These are phyloP conservation scores for Candida orba DNA, from an alignment of 805 yeast genomes.

Conservation along the genomic window DNA sequence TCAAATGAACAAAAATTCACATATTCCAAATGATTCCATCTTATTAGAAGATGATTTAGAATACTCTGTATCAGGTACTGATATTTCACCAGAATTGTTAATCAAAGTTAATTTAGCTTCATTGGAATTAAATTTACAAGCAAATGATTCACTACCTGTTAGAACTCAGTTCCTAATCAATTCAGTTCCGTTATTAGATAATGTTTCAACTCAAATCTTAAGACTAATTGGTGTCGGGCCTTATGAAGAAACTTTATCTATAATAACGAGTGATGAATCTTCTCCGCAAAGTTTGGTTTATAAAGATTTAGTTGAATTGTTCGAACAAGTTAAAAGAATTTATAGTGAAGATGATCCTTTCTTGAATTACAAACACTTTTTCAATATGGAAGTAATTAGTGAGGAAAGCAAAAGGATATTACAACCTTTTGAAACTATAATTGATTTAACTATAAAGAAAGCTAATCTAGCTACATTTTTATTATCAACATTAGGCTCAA, in stretches of 20 bases:
- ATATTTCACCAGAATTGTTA: constrained; percentile 17
- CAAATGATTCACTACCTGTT: constrained; percentile 42
- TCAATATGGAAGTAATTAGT: constrained; percentile 3
- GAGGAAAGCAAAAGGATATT: constrained; percentile 6
- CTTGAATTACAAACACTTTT: constrained; percentile 54
- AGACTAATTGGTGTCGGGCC: constrained; percentile 67
- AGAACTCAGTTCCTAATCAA: constrained; percentile 60
- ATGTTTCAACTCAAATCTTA: constrained; percentile 72
- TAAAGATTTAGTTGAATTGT: constrained; percentile 62
- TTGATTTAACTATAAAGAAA: constrained; percentile 53
- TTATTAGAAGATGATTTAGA: constrained; percentile 7
- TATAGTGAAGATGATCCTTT: constrained; percentile 68
- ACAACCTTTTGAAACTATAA: constrained; percentile 15
- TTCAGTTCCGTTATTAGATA: constrained; percentile 72
- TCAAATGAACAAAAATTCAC: not conserved
- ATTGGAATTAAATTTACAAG: constrained; percentile 49
- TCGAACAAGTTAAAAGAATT: constrained; percentile 67
- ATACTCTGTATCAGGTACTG: not conserved
- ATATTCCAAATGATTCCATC: constrained; percentile 19
- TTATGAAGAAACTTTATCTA: constrained; percentile 64
- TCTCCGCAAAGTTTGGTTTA: constrained; percentile 59
- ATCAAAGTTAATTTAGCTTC: constrained; percentile 48
- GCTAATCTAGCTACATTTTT: constrained; percentile 84
- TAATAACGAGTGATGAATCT: constrained; percentile 58
- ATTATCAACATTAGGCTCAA: constrained; percentile 77